These are phyloP conservation scores for Leishmania tropica DNA, from an alignment of 208 protist genomes.

Conservation along the genomic window DNA sequence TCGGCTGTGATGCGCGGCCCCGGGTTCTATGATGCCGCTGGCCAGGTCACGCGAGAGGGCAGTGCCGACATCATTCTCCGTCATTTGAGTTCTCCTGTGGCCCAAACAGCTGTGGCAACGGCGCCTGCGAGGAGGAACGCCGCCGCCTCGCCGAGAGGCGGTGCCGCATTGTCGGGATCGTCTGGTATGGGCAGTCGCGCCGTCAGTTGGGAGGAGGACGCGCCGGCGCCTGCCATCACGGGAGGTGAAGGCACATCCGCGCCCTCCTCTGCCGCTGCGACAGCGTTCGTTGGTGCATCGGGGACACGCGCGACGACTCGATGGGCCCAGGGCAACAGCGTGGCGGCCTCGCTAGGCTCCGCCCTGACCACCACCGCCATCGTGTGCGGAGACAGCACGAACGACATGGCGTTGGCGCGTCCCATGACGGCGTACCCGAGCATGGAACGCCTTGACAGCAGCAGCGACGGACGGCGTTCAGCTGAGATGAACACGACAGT, in stretches of 20 bases:
- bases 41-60: constrained; percentile 2
- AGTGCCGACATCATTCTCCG: constrained; percentile 18
- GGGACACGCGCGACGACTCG: not conserved
- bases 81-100: not conserved
- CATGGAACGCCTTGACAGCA: constrained; percentile 8
- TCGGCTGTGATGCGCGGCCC: not conserved
- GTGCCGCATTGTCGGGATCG: not conserved
- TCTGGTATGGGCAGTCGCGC: constrained; percentile 20
- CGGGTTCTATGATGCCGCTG: not conserved
- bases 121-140: not conserved
- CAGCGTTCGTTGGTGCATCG: not conserved
- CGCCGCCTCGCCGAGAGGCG: not conserved
- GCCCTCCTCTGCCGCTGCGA: constrained; percentile 6
- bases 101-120: not conserved
- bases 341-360: not conserved
- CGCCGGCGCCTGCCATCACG: constrained; percentile 6
- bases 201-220: constrained; percentile 25
- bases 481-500: constrained; percentile 6
- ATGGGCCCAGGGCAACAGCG: not conserved
- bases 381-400: too few species aligned
- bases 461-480: not conserved
- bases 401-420: not conserved
- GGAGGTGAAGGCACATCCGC: constrained; percentile 7
- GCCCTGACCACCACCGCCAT: not conserved
- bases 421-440: not conserved